Base-by-base conservation (phyloP, 164 flowering plant genomes). In the Macadamia integrifolia region DNA sequence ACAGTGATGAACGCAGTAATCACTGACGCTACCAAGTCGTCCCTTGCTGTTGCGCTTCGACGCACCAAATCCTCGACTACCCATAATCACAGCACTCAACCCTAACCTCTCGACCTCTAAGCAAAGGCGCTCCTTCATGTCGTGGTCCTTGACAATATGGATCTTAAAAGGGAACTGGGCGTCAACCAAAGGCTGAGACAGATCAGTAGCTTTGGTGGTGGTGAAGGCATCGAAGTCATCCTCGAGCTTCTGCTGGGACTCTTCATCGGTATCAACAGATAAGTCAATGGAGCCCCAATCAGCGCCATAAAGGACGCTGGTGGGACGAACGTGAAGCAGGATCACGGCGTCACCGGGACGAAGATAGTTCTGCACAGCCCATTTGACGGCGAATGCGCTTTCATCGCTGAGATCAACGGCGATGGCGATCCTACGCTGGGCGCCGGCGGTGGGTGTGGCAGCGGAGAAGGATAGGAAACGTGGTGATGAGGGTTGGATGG, bases 331-430 rank as follows among this genome's bases (percentile, higher is more conserved):
- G 79, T 89, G 96, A 67, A 89, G 87, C 71, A 89, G 88, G 69
- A 85, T 74, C 23, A 89, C 91, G 56, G 85, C 73, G 77, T 91
- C 94, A 1, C 90, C 91, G 3, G 88, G 91, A 1, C 94, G 91
- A 71, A 91, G 87, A 72, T 91, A 91, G 82, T 88, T 81, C 62
- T 85, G 85, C 15, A 91, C 92, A 12, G 94, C 88, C 97, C 97
- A 91, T 52, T 84, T 80, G 52, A 91, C 94, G 58, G 94, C 92
- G 76, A 71, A 79, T 58, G 92, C 94, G 59, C 87, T 84, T 80
- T 91, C 94, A 74, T 91, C 92, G 79, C 87, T 81, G 11, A 91
- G 85, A 74, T 88, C 94, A 23, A 88, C 89, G 50, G 97, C 92
- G 74, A 88, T 87, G 18, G 87, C 94, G 77, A 87, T 80, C 68